These are phyloP conservation scores for Cyclostephanos tholiformis DNA, from an alignment of 108 stramenopile genomes.

Conservation along the genomic window DNA sequence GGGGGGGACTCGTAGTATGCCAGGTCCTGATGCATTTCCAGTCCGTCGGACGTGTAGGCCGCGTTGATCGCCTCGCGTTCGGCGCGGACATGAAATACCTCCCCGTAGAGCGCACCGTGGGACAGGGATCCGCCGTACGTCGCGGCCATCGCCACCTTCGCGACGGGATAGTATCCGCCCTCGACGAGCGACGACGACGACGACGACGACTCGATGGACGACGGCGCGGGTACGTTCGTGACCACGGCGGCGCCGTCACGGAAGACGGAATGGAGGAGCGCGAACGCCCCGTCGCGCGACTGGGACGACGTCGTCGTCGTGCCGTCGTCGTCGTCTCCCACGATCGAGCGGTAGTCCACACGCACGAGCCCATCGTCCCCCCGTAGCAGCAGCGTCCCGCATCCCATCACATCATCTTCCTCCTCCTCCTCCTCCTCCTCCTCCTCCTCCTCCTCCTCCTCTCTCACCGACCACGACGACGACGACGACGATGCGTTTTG, in stretches of 20 bases:
- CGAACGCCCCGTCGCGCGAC: slow-evolving; percentile 41
- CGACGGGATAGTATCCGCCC: slow-evolving; percentile 45
- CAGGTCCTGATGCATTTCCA: slow-evolving; percentile 82
- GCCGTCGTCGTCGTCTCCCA: slow-evolving; percentile 24
- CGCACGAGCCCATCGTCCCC: slow-evolving; percentile 31
- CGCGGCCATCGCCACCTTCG: slow-evolving; percentile 50
- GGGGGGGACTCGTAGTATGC: slow-evolving; percentile 83
- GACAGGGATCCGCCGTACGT: slow-evolving; percentile 67
- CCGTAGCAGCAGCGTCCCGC: slow-evolving; percentile 17
- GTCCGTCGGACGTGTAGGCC: slow-evolving; percentile 65
- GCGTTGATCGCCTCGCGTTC: slow-evolving; percentile 62
- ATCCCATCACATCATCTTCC: slow-evolving; percentile 2
- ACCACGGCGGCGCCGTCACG: slow-evolving; percentile 69
- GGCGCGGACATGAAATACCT: slow-evolving; percentile 71
- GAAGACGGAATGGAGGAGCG: slow-evolving; percentile 50
- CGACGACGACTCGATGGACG: background rate
- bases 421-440: too few relatives aligned
- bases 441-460: slow-evolving; percentile 23
- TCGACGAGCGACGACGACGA: slow-evolving; percentile 8
- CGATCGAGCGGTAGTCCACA: slow-evolving; percentile 52
- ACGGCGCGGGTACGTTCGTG: slow-evolving; percentile 37
- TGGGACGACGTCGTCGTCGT: background rate
- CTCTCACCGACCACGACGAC: too few relatives aligned
- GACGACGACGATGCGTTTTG: too few relatives aligned
- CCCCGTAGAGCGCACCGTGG: slow-evolving; percentile 80